Evolutionary conservation across 2,329 filamentous ascomycete genomes (phyloP).

Genomic region (Ceratocystis lukuohia): DNA sequence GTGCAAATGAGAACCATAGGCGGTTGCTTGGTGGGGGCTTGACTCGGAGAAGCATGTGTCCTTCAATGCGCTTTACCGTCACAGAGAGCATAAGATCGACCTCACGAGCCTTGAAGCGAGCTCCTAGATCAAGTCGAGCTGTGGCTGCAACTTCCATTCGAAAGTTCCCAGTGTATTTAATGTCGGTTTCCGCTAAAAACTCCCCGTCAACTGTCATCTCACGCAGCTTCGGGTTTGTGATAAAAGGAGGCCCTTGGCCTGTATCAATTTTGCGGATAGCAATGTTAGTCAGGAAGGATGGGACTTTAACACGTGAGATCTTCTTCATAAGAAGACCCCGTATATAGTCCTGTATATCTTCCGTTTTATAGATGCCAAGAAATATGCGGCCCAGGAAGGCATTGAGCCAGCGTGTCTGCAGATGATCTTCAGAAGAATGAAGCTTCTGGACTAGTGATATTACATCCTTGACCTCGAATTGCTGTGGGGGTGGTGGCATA

Average conservation of each 20-base stretch:
- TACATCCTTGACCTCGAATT: slow-evolving; percentile 75
- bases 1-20: slow-evolving; percentile 89
- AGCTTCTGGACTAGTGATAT: slow-evolving; percentile 80
- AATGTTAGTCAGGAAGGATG: slow-evolving; percentile 76
- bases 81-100: slow-evolving; percentile 81
- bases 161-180: slow-evolving; percentile 82
- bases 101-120: slow-evolving; percentile 77
- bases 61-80: slow-evolving; percentile 71
- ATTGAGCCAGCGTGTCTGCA: slow-evolving; percentile 89
- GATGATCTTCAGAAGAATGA: slow-evolving; percentile 80
- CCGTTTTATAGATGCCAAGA: slow-evolving; percentile 72
- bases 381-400: slow-evolving; percentile 81
- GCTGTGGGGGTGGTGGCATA: slow-evolving; percentile 43
- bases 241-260: slow-evolving; percentile 72
- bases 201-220: slow-evolving; percentile 89
- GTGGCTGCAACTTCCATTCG: slow-evolving; percentile 84
- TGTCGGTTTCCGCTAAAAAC: slow-evolving; percentile 70
- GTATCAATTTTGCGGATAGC: slow-evolving; percentile 72
- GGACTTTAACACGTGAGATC: slow-evolving; percentile 84
- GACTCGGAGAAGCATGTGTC: slow-evolving; percentile 71
- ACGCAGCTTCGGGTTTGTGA: slow-evolving; percentile 77
- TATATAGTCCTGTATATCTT: slow-evolving; percentile 65
- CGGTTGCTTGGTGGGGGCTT: slow-evolving; percentile 94
- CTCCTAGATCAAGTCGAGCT: slow-evolving; percentile 77
- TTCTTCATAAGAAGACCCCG: slow-evolving; percentile 87